A percentile compares a stretch with the other conserved stretches of the same genome.
Conservation (phyloP, 495 filamentous ascomycete species). For the Hypoxylon intermedium region DNA sequence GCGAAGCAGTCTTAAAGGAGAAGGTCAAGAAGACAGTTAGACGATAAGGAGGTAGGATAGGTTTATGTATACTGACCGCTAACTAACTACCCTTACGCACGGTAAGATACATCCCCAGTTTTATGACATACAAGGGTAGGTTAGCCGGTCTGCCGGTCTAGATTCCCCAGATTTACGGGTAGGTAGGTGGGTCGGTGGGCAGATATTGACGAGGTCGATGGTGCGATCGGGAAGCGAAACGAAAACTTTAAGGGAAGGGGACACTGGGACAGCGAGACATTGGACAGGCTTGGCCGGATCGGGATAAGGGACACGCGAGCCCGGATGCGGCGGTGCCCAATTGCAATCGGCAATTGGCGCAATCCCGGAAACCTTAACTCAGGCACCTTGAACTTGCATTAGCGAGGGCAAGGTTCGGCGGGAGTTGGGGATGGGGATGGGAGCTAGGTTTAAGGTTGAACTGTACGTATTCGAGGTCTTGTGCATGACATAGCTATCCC, state of each 20-base stretch:
- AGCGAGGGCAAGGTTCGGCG: too few species aligned
- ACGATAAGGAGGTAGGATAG: neutral
- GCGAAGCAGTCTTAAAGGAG: neutral
- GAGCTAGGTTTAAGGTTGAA: too few species aligned
- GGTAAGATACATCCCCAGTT: conserved; percentile 27
- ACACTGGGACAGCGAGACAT: neutral
- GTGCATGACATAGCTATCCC: too few species aligned
- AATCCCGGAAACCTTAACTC: too few species aligned
- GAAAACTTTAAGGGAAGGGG: conserved; percentile 31
- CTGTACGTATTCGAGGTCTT: too few species aligned
- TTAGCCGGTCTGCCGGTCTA: conserved; percentile 8
- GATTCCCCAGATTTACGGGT: conserved; percentile 32
- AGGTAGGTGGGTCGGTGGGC: conserved; percentile 13
- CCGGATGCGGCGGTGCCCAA: conserved; percentile 8
- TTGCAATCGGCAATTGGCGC: neutral
- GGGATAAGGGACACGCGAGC: conserved; percentile 34
- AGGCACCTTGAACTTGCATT: too few species aligned
- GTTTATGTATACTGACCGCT: conserved; percentile 35
- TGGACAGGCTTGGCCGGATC: conserved; percentile 11
- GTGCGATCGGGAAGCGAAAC: conserved; percentile 28
- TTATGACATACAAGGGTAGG: conserved; percentile 35
- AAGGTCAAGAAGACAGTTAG: neutral
- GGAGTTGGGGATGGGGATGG: too few species aligned
- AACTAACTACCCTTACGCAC: conserved; percentile 14
- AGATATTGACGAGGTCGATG: conserved; percentile 30